Conservation (phyloP, 2,329 filamentous ascomycete species). For the Aspergillus vadensis region DNA sequence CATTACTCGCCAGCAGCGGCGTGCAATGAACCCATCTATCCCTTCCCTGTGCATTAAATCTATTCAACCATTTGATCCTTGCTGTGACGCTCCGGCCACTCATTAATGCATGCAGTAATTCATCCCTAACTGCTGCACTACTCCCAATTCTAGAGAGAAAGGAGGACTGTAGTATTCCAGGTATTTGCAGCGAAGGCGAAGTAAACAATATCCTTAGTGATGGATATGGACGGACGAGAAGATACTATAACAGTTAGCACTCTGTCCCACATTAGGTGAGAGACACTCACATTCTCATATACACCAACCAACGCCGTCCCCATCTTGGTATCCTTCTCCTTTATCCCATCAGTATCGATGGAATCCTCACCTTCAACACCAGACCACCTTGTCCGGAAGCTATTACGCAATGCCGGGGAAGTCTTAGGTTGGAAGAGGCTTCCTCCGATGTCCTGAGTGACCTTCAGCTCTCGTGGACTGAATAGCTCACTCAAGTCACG, state of each 20-base stretch:
- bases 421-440: conserved; percentile 38
- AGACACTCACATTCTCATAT: conserved; percentile 57
- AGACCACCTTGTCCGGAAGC: conserved; percentile 13
- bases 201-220: conserved; percentile 69
- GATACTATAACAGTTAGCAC: conserved; percentile 32
- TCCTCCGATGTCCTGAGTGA: conserved; percentile 64
- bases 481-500: conserved; percentile 70
- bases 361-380: conserved; percentile 7
- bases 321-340: conserved; percentile 43
- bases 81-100: conserved; percentile 72
- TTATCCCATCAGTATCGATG: conserved; percentile 27
- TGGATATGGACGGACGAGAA: conserved; percentile 60
- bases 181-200: conserved; percentile 66
- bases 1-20: conserved; percentile 67
- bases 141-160: conserved; percentile 51
- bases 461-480: conserved; percentile 66
- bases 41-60: conserved; percentile 58
- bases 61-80: conserved; percentile 69
- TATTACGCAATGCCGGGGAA: too few relatives aligned
- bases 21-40: conserved; percentile 77
- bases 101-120: conserved; percentile 62
- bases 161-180: conserved; percentile 65
- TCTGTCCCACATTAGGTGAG: too few relatives aligned
- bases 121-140: conserved; percentile 54
- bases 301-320: conserved; percentile 45